Conservation (phyloP, 345 rosid genomes). For the Jatropha curcas region DNA sequence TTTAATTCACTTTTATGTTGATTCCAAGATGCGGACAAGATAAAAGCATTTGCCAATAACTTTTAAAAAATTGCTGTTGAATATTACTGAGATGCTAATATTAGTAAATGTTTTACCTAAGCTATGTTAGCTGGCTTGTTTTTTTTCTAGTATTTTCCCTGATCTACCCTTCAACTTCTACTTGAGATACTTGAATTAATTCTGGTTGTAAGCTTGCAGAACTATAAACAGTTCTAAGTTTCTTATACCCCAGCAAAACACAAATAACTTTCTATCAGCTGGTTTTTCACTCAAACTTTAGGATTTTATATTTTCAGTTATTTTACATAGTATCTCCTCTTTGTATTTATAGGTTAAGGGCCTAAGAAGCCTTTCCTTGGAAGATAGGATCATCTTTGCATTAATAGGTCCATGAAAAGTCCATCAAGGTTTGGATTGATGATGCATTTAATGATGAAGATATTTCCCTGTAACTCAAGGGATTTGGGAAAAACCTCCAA, state of each 20-base stretch:
- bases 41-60: not conserved
- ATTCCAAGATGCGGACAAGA: not conserved
- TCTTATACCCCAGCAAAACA: not conserved
- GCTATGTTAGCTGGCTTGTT: too few species aligned
- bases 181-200: not conserved
- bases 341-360: slow-evolving; percentile 50
- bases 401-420: slow-evolving; percentile 54
- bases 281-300: not conserved
- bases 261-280: not conserved
- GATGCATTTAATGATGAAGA: slow-evolving; percentile 98
- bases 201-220: slow-evolving; percentile 1
- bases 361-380: slow-evolving; percentile 86
- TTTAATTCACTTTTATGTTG: not conserved
- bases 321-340: not conserved
- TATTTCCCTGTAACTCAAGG: slow-evolving; percentile 82
- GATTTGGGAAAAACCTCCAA: slow-evolving; percentile 79
- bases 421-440: slow-evolving; percentile 55
- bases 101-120: not conserved
- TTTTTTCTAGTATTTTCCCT: not conserved
- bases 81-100: too few species aligned
- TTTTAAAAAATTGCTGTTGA: not conserved
- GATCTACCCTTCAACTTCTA: too few species aligned
- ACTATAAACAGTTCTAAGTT: not conserved
- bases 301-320: not conserved
- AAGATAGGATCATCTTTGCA: slow-evolving; percentile 82